Conservation (phyloP, 768 basidiomycete species). For the Xerocomus spinulosus region DNA sequence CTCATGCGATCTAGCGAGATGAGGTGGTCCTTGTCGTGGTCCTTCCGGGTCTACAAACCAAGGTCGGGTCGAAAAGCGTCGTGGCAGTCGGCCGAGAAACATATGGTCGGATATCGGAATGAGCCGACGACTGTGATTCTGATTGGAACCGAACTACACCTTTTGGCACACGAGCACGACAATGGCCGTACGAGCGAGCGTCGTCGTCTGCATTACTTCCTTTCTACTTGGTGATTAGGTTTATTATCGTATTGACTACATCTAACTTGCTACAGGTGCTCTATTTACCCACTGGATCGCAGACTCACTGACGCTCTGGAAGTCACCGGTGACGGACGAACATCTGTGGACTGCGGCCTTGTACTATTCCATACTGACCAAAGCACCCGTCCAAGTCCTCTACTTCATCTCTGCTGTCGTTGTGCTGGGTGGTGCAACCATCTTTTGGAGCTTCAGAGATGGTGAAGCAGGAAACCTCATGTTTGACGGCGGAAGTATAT, state of each 20-base stretch:
- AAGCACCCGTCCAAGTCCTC: constrained; percentile 51
- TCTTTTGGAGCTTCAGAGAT: constrained; percentile 75
- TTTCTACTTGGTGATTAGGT: constrained; percentile 66
- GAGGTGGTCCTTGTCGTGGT: constrained; percentile 20
- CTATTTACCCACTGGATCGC: constrained; percentile 91
- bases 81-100: background rate
- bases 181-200: constrained; percentile 69
- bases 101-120: constrained; percentile 7
- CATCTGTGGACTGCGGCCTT: constrained; percentile 78
- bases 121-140: constrained; percentile 21
- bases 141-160: background rate
- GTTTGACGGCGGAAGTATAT: constrained; percentile 88
- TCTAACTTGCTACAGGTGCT: constrained; percentile 44
- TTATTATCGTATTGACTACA: background rate
- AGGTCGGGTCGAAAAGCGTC: constrained; percentile 34
- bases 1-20: constrained; percentile 26
- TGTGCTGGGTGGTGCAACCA: constrained; percentile 56
- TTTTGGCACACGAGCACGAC: constrained; percentile 8
- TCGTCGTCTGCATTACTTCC: constrained; percentile 73
- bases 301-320: constrained; percentile 89
- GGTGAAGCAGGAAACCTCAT: constrained; percentile 79
- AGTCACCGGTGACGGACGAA: constrained; percentile 79
- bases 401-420: constrained; percentile 57
- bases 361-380: constrained; percentile 77
- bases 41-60: constrained; percentile 65